Base-by-base conservation (phyloP, 2,329 filamentous ascomycete genomes). In the Furcasterigmium furcatum region DNA sequence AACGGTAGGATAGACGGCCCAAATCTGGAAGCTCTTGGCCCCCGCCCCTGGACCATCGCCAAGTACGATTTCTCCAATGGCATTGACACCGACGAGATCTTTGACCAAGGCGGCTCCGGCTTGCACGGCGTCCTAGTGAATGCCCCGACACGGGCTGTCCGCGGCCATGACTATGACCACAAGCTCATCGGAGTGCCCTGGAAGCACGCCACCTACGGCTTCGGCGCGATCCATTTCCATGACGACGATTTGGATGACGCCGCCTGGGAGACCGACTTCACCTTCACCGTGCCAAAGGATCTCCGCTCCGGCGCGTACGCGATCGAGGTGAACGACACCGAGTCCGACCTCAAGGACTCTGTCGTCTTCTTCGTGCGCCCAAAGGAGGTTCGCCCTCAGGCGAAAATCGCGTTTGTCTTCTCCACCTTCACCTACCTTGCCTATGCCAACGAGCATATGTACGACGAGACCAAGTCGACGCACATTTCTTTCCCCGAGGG, bases 161-260 rank as follows among this genome's bases (percentile, higher is more conserved):
- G 51, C 19, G 61, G 63, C 4, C 46, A 64, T 39, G 52, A 65
- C 46, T 66, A 59, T 57, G 60, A 66, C 38, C 59, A 53, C 5
- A 16, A 19, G n/a, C 34, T 36, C 5, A 52, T 51, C 12, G 55
- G 62, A 32, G 41, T 45, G 5, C 58, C 61, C 43, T 67, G 64
- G 64, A 65, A 56, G 19, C 47, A 54, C 21, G 62, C 63, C 1
- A 52, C 50, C 22, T 62, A 56, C 27, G 64, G 63, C 1, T 66
- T 63, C 43, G 62, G 64, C 8, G 63, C 64, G 2, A 67, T 67
- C 35, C 63, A 67, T 44, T 67, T 67, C 48, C 64, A 67, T 45
- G 64, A 67, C 18, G 64, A 67, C 41, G 64, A 67, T 44, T 44
- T 66, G 8, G 63, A 67, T 46, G 64, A 67, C 49, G 63, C 64